Evolutionary conservation across 192 early-diverging fungal genomes (phyloP), one percentile per base, ranked within the genome.

Genomic region (Backusella tuberculispora): DNA sequence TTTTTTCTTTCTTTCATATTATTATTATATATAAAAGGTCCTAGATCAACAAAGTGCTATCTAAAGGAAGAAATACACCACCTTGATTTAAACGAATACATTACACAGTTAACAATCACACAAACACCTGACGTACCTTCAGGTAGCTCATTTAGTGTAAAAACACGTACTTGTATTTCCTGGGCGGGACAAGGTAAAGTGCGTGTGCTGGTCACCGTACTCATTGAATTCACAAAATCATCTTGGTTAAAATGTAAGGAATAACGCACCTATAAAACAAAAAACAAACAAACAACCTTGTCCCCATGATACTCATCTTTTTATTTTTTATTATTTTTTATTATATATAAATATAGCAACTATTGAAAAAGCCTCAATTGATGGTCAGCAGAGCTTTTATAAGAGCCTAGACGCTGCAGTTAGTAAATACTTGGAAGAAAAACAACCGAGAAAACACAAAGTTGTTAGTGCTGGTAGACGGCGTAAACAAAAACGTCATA

Each of bases 71-170:
- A 84, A 63, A 81, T 83, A 48, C 60, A 80, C 24, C 71, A 83
- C 74, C 76, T 81, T 63, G 85, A 89, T 75, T 79, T 81, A 74
- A 74, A 84, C 26, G 72, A 84, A 14, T 84, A 84, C 60, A 74
- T 87, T 14, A 83, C 84, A 0, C 80, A 76, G n/a, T 71, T 85
- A 1, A 86, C 85, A 0, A 85, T 81, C 10, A 86, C 88, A 0
- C 80, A 83, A 26, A 89, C 88, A 10, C 88, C 88, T 14, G 86
- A 89, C 72, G 86, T 89, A 0, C 88, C 88, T 10, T 83, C 85
- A 56, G 88, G 88, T 66, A 75, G 73, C n/a, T 78, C 79, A 13
- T 89, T 89, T 60, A 79, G 71, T 17, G 83, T 87, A 42, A 89
- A 89, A 29, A 84, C 81, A 26, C 76, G 85, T 1, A 83, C 81